Evolutionary conservation across 78 protist species (phyloP).

Genomic region (Tieghemostelium lacteum): DNA sequence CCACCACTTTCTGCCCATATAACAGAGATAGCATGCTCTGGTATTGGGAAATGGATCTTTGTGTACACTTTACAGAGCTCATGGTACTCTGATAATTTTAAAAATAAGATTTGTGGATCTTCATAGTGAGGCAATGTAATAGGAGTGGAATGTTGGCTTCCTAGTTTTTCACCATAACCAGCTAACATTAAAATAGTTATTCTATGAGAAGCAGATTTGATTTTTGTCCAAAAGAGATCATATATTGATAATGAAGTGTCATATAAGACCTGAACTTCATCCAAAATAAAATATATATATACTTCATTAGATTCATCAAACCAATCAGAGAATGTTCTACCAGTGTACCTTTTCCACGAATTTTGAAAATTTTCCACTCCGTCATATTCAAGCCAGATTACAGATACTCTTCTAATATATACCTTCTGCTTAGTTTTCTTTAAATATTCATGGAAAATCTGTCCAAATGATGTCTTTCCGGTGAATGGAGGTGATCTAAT

Average conservation of each 20-base stretch:
- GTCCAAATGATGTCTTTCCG: constrained; percentile 3
- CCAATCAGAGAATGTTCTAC: background rate
- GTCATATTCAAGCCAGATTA: background rate
- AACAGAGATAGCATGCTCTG: background rate
- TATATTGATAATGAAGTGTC: background rate
- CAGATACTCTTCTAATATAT: background rate
- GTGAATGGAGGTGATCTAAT: constrained; percentile 3
- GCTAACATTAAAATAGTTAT: background rate
- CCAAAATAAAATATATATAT: background rate
- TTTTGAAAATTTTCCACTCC: background rate
- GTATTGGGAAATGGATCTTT: background rate
- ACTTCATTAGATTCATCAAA: background rate
- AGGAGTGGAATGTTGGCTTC: background rate
- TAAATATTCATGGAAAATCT: background rate
- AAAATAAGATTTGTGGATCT: background rate
- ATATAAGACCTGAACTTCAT: background rate
- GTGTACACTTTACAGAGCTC: background rate
- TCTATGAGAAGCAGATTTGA: background rate
- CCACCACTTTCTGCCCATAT: background rate
- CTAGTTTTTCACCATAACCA: background rate
- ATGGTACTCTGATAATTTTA: background rate
- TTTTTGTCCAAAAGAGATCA: background rate
- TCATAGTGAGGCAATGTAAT: background rate
- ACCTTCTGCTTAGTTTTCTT: background rate
- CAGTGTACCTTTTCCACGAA: background rate